A percentile compares a stretch with the other conserved stretches of the same genome.
Conservation (phyloP, 257 asterid genomes). For the Primulina huaijiensis region DNA sequence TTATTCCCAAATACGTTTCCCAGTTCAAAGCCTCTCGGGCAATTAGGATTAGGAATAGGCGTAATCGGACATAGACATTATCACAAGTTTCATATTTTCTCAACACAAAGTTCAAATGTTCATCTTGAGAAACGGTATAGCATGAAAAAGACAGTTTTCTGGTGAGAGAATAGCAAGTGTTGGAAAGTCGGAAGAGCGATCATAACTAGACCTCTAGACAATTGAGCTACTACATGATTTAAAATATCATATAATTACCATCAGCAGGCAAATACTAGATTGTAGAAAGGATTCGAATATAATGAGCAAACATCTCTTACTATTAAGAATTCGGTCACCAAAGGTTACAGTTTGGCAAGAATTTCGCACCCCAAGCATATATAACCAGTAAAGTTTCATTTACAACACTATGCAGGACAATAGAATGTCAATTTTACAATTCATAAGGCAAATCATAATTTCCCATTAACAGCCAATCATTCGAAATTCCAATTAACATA, state of each 20-base stretch:
- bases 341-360: not conserved
- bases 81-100: too few relatives aligned
- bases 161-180: too few relatives aligned
- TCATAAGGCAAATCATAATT: not conserved
- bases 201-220: not conserved
- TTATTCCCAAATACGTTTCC: too few relatives aligned
- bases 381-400: not conserved
- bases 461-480: not conserved
- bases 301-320: not conserved
- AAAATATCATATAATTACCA: not conserved
- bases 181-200: too few relatives aligned
- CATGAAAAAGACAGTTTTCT: too few relatives aligned
- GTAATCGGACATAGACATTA: too few relatives aligned
- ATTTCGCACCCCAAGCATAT: not conserved
- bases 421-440: not conserved
- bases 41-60: too few relatives aligned
- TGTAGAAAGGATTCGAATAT: too few relatives aligned
- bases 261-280: not conserved
- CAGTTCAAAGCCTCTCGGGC: too few relatives aligned
- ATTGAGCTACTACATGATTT: not conserved
- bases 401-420: not conserved
- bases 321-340: not conserved
- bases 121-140: too few relatives aligned
- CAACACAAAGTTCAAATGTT: too few relatives aligned
- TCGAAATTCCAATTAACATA: not conserved